A percentile compares a stretch with the other conserved stretches of the same genome.
These are phyloP conservation scores for Balansia obtecta DNA, from an alignment of 2,329 filamentous ascomycete genomes.

Conservation along the genomic window DNA sequence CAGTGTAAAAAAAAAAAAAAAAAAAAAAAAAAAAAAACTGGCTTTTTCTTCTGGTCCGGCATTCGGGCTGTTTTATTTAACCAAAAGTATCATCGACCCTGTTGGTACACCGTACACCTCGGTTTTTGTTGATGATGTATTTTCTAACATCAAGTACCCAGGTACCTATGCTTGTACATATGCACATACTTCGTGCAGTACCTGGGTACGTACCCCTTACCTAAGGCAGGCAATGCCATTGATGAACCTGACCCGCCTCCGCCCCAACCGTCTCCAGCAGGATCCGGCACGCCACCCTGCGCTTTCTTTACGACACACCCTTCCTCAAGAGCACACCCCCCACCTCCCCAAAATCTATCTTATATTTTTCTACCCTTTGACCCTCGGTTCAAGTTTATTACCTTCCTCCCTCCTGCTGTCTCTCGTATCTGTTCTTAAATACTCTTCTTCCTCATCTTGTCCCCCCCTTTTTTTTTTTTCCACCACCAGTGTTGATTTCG, in stretches of 20 bases:
- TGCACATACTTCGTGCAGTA: not conserved
- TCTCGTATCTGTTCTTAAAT: no score
- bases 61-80: no score
- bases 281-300: not conserved
- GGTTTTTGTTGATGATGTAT: no score
- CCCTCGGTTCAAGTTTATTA: conserved; percentile 1
- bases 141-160: no score
- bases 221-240: not conserved
- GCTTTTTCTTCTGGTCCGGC: no score
- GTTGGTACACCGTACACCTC: no score
- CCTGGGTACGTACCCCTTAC: no score
- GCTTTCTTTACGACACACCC: conserved; percentile 1
- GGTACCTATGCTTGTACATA: not conserved
- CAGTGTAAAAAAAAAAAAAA: no score
- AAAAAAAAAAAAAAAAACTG: no score
- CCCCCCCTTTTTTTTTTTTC: not conserved
- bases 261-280: conserved; percentile 8
- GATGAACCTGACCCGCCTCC: conserved; percentile 2
- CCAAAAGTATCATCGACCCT: no score
- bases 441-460: not conserved
- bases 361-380: not conserved
- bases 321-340: conserved; percentile 1
- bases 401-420: not conserved
- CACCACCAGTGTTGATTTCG: not conserved
- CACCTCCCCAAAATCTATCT: not conserved